Percentiles rank a stretch among this genome's conserved stretches.
phyloP scores from a whole-genome alignment of 371 early-diverging fungal genomes.

The Dinochytrium kinnereticum region DNA sequence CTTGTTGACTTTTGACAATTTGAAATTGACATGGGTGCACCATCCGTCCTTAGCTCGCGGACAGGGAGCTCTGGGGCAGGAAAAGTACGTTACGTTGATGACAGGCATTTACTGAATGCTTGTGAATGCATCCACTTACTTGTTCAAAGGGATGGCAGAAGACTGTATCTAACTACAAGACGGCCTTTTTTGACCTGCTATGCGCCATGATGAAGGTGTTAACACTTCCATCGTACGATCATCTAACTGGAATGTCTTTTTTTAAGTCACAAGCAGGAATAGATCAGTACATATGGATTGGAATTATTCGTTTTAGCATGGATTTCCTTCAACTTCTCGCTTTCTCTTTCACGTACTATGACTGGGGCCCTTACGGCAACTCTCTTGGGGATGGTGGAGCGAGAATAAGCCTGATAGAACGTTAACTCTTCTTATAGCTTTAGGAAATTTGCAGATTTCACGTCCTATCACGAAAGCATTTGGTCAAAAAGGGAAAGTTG shows the following conservation, averaged over 20 bases:
- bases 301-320: neutral
- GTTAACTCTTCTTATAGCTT: neutral
- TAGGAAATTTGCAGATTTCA: neutral
- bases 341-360: neutral
- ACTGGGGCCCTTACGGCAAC: conserved; percentile 14
- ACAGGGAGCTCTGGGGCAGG: neutral
- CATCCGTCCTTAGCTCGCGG: neutral
- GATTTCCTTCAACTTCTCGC: neutral
- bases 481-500: neutral
- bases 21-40: neutral
- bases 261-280: neutral
- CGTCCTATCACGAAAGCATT: neutral
- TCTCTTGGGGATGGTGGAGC: neutral
- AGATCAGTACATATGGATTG: neutral
- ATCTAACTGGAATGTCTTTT: neutral
- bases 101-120: neutral
- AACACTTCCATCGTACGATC: neutral
- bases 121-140: neutral
- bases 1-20: conserved; percentile 3
- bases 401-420: neutral
- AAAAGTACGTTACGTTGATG: neutral
- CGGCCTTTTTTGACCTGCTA: conserved; percentile 10
- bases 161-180: neutral
- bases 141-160: conserved; percentile 1
- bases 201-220: conserved; percentile 11